Percentiles rank a stretch among this genome's conserved stretches.
Evolutionary conservation across 768 basidiomycete species (phyloP).

Genomic region (Gloeostereum incarnatum): DNA sequence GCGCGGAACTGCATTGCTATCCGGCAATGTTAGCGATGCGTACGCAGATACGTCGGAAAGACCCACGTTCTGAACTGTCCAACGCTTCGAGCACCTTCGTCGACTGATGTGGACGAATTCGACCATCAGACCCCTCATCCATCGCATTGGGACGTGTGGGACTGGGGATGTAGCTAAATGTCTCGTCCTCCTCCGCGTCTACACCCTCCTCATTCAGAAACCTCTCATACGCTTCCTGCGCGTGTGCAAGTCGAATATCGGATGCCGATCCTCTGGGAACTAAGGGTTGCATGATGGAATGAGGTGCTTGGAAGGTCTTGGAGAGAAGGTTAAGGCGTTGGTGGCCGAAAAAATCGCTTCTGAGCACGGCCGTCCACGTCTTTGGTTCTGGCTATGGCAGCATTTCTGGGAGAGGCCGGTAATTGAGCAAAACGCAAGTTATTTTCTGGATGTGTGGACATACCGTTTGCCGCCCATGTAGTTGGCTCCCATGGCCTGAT

Average conservation of each 20-base stretch:
- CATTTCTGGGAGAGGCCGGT: conserved; percentile 18
- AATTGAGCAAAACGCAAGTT: not conserved
- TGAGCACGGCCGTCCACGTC: conserved; percentile 28
- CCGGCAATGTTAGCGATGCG: conserved; percentile 2
- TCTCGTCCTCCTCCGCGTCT: not conserved
- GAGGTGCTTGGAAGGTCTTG: conserved; percentile 3
- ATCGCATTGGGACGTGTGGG: not conserved
- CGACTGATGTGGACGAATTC: not conserved
- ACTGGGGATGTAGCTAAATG: not conserved
- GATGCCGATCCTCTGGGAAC: not conserved
- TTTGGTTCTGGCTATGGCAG: conserved; percentile 25
- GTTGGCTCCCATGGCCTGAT: too few species aligned
- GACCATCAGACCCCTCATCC: not conserved
- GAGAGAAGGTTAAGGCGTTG: conserved; percentile 25
- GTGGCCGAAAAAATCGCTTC: conserved; percentile 29
- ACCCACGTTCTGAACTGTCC: not conserved
- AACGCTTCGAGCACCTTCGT: not conserved
- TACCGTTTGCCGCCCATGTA: conserved; percentile 38
- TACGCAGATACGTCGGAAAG: conserved; percentile 4
- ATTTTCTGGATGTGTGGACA: conserved; percentile 1
- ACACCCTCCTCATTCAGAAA: too few species aligned
- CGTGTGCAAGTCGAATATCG: not conserved
- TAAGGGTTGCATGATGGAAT: not conserved
- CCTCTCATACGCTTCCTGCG: not conserved
- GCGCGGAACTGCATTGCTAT: conserved; percentile 11